These are phyloP conservation scores for Oenanthe javanica DNA, from an alignment of 140 eudicot species.

Conservation along the genomic window DNA sequence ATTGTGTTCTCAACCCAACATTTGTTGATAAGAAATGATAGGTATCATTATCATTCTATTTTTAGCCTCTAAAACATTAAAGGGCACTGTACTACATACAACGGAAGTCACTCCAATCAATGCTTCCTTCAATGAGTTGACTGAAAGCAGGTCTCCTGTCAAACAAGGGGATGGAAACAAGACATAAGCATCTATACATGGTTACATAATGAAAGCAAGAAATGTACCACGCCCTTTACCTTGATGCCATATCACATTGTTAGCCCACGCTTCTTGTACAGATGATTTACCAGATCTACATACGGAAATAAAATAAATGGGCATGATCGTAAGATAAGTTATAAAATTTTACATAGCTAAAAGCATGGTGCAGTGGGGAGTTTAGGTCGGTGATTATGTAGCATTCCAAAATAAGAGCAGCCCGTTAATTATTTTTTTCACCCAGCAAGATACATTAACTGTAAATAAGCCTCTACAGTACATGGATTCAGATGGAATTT, in stretches of 20 bases:
- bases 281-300: conserved; percentile 84
- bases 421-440: background rate
- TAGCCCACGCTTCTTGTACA: conserved; percentile 79
- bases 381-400: no score
- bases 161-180: conserved; percentile 17
- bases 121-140: conserved; percentile 82
- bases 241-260: conserved; percentile 71
- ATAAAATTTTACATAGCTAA: no score
- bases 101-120: conserved; percentile 88
- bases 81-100: conserved; percentile 34
- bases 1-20: background rate
- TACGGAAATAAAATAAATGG: background rate
- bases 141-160: conserved; percentile 67
- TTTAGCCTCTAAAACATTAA: background rate
- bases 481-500: background rate
- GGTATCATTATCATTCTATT: background rate
- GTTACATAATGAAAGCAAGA: conserved; percentile 2
- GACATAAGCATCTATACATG: background rate
- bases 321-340: background rate
- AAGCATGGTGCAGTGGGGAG: no score
- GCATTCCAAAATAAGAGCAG: background rate
- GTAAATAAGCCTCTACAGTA: background rate
- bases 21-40: background rate
- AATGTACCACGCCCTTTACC: conserved; percentile 32
- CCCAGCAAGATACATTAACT: background rate